A percentile compares a stretch with the other conserved stretches of the same genome.
Evolutionary conservation across 768 basidiomycete genomes (phyloP).

Genomic region (Pisolithus albus): DNA sequence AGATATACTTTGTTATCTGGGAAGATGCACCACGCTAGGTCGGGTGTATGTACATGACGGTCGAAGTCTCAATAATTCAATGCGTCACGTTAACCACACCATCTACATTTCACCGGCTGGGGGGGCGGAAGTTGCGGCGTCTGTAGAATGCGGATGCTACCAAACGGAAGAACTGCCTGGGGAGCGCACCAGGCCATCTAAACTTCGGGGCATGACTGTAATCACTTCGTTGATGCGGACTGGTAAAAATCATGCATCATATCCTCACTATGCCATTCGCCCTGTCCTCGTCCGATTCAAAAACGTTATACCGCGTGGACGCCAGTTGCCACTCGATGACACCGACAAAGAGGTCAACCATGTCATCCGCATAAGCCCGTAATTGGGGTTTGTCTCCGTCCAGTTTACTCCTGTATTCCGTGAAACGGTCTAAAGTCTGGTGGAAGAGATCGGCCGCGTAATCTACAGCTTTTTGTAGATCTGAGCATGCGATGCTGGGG

Average conservation of each 20-base stretch:
- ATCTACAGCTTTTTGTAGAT: conserved; percentile 16
- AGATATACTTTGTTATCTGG: too few relatives aligned
- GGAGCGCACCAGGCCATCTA: too few relatives aligned
- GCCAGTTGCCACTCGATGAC: conserved; percentile 15
- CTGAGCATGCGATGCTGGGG: conserved; percentile 6
- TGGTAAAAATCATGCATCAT: background rate
- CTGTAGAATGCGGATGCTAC: too few relatives aligned
- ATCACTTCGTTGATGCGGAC: too few relatives aligned
- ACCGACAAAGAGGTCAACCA: conserved; percentile 17
- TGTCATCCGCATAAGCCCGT: conserved; percentile 10
- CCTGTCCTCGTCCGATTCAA: background rate
- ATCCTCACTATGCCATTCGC: background rate
- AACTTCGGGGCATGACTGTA: too few relatives aligned
- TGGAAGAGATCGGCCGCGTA: conserved; percentile 11
- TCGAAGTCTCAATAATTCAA: too few relatives aligned
- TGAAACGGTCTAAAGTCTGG: conserved; percentile 6
- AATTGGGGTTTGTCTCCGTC: background rate
- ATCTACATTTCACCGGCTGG: too few relatives aligned
- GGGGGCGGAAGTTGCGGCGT: too few relatives aligned
- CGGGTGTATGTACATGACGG: too few relatives aligned
- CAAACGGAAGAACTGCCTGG: too few relatives aligned
- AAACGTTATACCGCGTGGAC: conserved; percentile 3
- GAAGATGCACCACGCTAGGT: too few relatives aligned
- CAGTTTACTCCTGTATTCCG: conserved; percentile 3
- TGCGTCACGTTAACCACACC: too few relatives aligned